These are phyloP conservation scores for Pelargonium australe DNA, from an alignment of 441 rosid species.

Conservation along the genomic window DNA sequence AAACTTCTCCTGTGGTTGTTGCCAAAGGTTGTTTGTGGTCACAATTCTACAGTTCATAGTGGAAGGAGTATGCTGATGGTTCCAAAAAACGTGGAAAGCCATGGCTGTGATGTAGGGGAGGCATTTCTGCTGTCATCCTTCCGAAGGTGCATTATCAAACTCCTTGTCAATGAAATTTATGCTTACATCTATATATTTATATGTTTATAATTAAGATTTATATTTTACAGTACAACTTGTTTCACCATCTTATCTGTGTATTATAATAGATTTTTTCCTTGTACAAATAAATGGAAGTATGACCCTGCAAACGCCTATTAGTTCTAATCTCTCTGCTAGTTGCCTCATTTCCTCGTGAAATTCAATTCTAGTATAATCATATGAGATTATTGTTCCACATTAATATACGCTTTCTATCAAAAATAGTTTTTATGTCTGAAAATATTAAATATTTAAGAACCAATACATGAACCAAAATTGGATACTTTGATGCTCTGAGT, in stretches of 20 bases:
- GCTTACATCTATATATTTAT: not conserved
- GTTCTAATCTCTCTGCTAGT: not conserved
- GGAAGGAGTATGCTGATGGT: conserved; percentile 57
- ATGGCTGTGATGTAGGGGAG: conserved; percentile 78
- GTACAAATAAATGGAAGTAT: not conserved
- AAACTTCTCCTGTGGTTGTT: conserved; percentile 88
- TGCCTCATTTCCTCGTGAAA: not conserved
- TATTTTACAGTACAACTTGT: not conserved
- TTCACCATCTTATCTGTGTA: not conserved
- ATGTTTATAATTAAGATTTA: not conserved
- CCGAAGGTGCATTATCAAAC: conserved; percentile 53
- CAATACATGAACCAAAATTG: not conserved
- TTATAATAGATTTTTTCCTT: not conserved
- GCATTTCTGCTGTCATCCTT: conserved; percentile 72
- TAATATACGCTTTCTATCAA: not conserved
- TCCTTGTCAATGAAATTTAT: conserved; percentile 9
- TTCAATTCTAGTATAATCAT: not conserved
- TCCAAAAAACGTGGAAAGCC: conserved; percentile 65
- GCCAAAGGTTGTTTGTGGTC: conserved; percentile 63
- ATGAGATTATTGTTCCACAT: not conserved
- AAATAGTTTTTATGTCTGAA: not conserved
- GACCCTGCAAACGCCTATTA: not conserved
- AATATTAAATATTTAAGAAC: not conserved
- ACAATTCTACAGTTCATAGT: conserved; percentile 54
- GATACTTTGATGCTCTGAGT: not conserved